These are phyloP conservation scores for Filobasidium floriforme DNA, from an alignment of 768 basidiomycete genomes.

Conservation along the genomic window DNA sequence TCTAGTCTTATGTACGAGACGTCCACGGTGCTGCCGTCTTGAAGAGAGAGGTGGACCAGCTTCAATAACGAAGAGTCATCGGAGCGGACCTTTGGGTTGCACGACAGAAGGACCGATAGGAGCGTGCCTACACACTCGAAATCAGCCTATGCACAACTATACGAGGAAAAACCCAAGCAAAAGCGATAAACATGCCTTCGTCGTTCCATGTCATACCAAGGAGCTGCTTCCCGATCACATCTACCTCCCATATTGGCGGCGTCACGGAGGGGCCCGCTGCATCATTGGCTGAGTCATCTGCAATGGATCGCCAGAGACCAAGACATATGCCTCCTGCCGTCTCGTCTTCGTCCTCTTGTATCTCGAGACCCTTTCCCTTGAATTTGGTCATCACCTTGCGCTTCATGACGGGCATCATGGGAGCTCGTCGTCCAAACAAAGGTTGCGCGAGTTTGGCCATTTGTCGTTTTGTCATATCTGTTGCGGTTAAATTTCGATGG, in stretches of 20 bases:
- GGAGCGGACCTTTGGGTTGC: neutral
- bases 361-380: neutral
- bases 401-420: neutral
- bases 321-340: neutral
- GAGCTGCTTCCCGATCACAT: neutral
- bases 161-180: neutral
- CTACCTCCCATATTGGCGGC: neutral
- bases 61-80: neutral
- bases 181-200: neutral
- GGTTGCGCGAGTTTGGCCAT: neutral
- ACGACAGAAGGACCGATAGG: neutral
- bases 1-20: neutral
- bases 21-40: slow-evolving; percentile 8
- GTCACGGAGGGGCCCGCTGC: neutral
- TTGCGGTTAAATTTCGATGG: neutral
- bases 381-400: neutral
- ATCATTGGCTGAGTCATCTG: neutral
- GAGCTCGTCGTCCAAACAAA: neutral
- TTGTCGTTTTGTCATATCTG: neutral
- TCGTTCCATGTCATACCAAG: neutral
- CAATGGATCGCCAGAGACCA: neutral
- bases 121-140: neutral
- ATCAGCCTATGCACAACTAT: neutral
- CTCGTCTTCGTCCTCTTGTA: slow-evolving; percentile 2
- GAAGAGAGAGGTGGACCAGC: slow-evolving; percentile 5